Evolutionary conservation across 768 basidiomycete species (phyloP).

Genomic region (Epithele typhae): DNA sequence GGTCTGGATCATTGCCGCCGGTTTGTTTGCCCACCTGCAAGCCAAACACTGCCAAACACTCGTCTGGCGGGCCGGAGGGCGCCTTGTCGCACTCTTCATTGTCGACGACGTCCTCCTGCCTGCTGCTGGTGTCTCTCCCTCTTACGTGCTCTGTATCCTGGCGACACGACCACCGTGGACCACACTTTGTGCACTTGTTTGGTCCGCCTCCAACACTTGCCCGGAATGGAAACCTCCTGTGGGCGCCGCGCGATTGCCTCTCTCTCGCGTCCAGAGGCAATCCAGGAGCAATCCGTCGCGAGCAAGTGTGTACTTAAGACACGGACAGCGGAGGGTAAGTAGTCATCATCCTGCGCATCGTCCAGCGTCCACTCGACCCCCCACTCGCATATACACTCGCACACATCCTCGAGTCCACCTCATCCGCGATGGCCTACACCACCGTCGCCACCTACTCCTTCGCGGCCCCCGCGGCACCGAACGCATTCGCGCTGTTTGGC

Average conservation of each 20-base stretch:
- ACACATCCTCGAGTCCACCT: background rate
- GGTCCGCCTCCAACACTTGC: conserved; percentile 2
- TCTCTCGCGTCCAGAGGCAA: conserved; percentile 1
- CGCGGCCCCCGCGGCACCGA: conserved; percentile 13
- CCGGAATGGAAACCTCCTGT: conserved; percentile 3
- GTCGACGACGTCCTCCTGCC: no score
- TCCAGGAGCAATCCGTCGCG: no score
- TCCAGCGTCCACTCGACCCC: background rate
- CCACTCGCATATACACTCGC: conserved; percentile 1
- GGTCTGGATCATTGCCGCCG: no score
- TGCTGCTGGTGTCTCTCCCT: no score
- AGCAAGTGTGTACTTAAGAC: conserved; percentile 1
- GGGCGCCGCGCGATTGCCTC: background rate
- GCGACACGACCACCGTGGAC: background rate
- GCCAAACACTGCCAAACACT: no score
- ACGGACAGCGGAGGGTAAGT: background rate
- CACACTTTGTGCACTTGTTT: conserved; percentile 1
- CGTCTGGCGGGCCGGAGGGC: no score
- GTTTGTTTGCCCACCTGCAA: no score
- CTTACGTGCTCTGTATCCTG: no score
- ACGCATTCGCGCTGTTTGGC: conserved; percentile 16
- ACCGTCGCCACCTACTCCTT: conserved; percentile 12
- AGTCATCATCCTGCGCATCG: conserved; percentile 3
- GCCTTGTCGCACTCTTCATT: no score
- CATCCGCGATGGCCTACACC: conserved; percentile 15